Evolutionary conservation across 768 basidiomycete genomes (phyloP).

Genomic region (Lentinula sp.): DNA sequence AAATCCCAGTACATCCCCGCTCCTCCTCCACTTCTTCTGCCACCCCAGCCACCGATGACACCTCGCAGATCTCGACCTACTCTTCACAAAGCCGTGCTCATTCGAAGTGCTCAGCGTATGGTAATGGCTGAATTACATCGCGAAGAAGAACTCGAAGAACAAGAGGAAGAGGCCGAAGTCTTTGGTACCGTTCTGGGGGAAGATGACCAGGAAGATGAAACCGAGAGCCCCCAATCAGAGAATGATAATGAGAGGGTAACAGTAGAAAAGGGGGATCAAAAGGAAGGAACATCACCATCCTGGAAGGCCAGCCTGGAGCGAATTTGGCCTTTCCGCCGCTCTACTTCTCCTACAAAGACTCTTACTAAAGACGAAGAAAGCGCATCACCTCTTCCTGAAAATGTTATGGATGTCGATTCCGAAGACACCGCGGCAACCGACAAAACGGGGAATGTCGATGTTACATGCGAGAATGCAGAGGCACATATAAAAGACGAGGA

Average conservation of each 20-base stretch:
- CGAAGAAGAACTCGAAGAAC: conserved; percentile 44
- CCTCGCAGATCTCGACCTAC: conserved; percentile 28
- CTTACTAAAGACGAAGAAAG: background rate
- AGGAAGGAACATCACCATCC: conserved; percentile 15
- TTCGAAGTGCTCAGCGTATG: conserved; percentile 63
- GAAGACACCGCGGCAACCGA: background rate
- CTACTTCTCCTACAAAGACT: conserved; percentile 13
- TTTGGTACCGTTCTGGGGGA: conserved; percentile 22
- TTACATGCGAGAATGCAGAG: too few species aligned
- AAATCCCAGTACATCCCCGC: conserved; percentile 4
- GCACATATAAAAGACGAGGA: conserved; percentile 13
- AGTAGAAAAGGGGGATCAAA: conserved; percentile 13
- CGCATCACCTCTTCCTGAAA: background rate
- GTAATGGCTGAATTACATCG: conserved; percentile 45
- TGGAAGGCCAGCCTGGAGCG: conserved; percentile 40
- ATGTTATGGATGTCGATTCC: background rate
- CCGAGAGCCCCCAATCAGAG: conserved; percentile 16
- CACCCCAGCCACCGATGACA: conserved; percentile 26
- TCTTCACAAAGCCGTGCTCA: conserved; percentile 64
- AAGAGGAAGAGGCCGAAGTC: conserved; percentile 44
- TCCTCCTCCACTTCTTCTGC: conserved; percentile 15
- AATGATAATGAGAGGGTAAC: conserved; percentile 21
- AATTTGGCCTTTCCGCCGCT: conserved; percentile 34
- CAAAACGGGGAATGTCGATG: background rate
- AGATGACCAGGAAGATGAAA: conserved; percentile 26